A percentile compares a stretch with the other conserved stretches of the same genome.
These are phyloP conservation scores for Saposhnikovia divaricata DNA, from an alignment of 129 eudicot genomes.

Conservation along the genomic window DNA sequence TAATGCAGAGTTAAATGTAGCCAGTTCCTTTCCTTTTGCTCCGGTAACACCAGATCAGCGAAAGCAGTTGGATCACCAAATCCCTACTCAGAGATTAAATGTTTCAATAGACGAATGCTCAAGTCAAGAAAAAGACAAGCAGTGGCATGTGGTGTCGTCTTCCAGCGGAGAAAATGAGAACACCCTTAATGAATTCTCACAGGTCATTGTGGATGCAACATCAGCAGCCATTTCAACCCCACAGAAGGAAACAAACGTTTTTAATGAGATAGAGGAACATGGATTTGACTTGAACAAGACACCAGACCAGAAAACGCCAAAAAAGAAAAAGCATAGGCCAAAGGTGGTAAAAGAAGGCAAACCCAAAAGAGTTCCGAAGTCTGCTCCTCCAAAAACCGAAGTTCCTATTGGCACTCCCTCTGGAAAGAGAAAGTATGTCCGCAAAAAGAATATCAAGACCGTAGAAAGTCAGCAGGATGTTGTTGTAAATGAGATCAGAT, in stretches of 20 bases:
- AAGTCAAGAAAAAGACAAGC: slow-evolving; percentile 26
- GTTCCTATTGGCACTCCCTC: slow-evolving; percentile 19
- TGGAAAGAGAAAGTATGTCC: slow-evolving; percentile 70
- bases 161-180: slow-evolving; percentile 21
- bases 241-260: slow-evolving; percentile 22
- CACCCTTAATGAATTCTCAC: slow-evolving; percentile 25
- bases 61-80: slow-evolving; percentile 28
- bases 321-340: slow-evolving; percentile 72
- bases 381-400: slow-evolving; percentile 30
- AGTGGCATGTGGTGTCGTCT: slow-evolving; percentile 20
- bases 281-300: slow-evolving; percentile 71
- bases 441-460: slow-evolving; percentile 32
- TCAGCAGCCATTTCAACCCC: slow-evolving; percentile 31
- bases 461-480: slow-evolving; percentile 14
- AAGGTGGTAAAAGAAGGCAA: slow-evolving; percentile 80
- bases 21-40: slow-evolving; percentile 28
- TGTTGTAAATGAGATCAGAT: slow-evolving; percentile 11
- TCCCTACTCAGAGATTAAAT: slow-evolving; percentile 18
- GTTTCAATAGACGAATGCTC: slow-evolving; percentile 19
- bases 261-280: slow-evolving; percentile 24
- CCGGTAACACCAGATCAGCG: slow-evolving; percentile 58
- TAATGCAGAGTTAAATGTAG: slow-evolving; percentile 24
- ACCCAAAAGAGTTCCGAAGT: slow-evolving; percentile 47
- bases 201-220: slow-evolving; percentile 27
- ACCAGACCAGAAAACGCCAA: slow-evolving; percentile 60